These are phyloP conservation scores for Macrophomina phaseolina DNA, from an alignment of 2,329 filamentous ascomycete genomes.

Conservation along the genomic window DNA sequence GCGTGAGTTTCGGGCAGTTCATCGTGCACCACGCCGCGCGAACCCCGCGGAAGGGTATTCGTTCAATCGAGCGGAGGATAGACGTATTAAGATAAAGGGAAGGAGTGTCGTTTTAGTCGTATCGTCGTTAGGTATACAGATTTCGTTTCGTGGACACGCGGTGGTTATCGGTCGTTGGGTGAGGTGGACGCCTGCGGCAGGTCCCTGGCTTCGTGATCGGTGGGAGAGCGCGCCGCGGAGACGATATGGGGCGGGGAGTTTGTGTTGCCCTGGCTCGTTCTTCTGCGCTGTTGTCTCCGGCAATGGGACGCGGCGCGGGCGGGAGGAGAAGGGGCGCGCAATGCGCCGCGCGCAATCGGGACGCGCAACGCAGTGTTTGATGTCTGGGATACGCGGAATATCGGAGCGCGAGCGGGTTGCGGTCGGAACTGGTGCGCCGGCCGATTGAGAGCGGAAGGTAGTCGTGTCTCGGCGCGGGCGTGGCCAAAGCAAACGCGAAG, in stretches of 20 bases:
- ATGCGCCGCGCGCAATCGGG: background rate
- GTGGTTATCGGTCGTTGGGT: too few species aligned
- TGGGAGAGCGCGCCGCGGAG: too few species aligned
- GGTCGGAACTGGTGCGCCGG: background rate
- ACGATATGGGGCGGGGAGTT: background rate
- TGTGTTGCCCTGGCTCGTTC: background rate
- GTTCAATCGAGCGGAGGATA: too few species aligned
- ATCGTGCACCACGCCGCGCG: background rate
- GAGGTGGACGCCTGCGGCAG: too few species aligned
- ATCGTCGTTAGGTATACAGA: too few species aligned
- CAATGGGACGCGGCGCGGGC: background rate
- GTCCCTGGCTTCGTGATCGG: too few species aligned
- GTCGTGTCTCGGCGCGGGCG: too few species aligned
- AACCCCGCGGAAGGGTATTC: background rate
- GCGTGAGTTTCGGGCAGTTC: slow-evolving; percentile 58
- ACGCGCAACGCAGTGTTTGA: background rate
- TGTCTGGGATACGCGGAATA: background rate
- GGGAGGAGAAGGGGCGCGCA: background rate
- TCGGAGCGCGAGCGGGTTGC: background rate
- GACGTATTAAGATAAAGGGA: too few species aligned
- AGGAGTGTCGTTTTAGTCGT: background rate
- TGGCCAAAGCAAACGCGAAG: too few species aligned
- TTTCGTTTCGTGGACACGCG: too few species aligned
- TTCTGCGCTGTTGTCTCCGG: background rate
- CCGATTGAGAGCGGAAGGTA: background rate